Base-by-base conservation (phyloP, 495 filamentous ascomycete genomes). In the Lophiotrema nucula region DNA sequence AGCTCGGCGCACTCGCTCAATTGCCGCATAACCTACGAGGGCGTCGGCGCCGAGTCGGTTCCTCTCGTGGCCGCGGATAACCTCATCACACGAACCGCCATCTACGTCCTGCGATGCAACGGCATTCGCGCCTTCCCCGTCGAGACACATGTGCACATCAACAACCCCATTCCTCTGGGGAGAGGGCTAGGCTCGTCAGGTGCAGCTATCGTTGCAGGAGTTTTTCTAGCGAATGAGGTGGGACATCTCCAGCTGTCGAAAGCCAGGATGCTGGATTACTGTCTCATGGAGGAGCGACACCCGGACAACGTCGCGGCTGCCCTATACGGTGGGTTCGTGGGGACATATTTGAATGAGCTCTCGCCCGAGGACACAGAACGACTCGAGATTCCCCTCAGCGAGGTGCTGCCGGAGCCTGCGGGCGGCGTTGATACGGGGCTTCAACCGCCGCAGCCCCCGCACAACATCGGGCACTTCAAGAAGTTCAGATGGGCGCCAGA, bases 281-380 rank as follows among this genome's bases (percentile, higher is more conserved):
- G 90, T 66, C 75, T 98, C 55, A 96, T 97, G 92, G 91, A 65
- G 81, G 92, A 97, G 72, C 85, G 92, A 24, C 93, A 98, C 73
- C 93, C 93, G 3, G 93, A 98, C 75, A 97, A 98, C 64, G 89
- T 98, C 27, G 95, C 89, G 56, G 93, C 93, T 0, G 90, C 92
- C 1, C 80, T 96, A 24, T 96, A 91, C 68, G 93, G 93, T 42
- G 93, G 93, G n/a, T 96, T 98, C 67, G 88, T 97, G 15, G 93
- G 93, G 25, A 95, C 90, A 8, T 97, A 97, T 62, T 79, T 97
- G 42, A 95, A 90, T 72, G 90, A 95, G 52, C 79, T 97, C 52
- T 82, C 87, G 52, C 87, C 89, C 3, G 87, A 86, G 71, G 91
- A 97, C 63, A 87, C 86, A 53, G 87, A 86, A 27, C 80, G 90